Percentiles rank a stretch among this genome's conserved stretches.
These are phyloP conservation scores for Adansonia madagascariensis DNA, from an alignment of 441 rosid species.

Conservation along the genomic window DNA sequence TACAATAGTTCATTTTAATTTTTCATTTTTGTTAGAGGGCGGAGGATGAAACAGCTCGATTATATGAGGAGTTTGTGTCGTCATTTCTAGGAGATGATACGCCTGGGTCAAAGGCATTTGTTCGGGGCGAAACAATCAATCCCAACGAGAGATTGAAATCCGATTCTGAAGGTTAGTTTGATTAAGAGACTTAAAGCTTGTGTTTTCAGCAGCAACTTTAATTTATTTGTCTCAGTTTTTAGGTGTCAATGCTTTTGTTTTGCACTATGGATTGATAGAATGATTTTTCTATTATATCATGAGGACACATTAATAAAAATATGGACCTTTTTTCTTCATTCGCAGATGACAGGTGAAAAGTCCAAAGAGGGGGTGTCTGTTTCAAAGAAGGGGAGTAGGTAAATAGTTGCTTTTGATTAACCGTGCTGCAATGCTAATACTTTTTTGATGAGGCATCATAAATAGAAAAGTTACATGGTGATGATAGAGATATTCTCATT, in stretches of 20 bases:
- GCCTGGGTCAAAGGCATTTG: slow-evolving; percentile 86
- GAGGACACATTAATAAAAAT: slow-evolving; percentile 84
- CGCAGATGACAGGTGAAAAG: slow-evolving; percentile 99
- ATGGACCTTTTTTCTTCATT: slow-evolving; percentile 95
- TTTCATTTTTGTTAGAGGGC: slow-evolving; percentile 53
- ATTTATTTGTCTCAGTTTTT: slow-evolving; percentile 10
- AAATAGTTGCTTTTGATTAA: slow-evolving; percentile 78
- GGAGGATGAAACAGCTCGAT: slow-evolving; percentile 91
- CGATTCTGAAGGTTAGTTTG: slow-evolving; percentile 81
- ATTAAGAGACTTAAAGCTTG: slow-evolving; percentile 1
- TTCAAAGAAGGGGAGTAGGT: slow-evolving; percentile 99
- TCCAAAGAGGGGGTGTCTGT: slow-evolving; percentile 98
- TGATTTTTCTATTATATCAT: slow-evolving; percentile 54
- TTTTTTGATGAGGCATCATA: slow-evolving; percentile 40
- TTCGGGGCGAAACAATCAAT: slow-evolving; percentile 90
- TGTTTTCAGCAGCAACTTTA: slow-evolving; percentile 10
- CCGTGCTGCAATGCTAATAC: slow-evolving; percentile 49
- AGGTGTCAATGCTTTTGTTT: slow-evolving; percentile 33
- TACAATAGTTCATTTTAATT: slow-evolving; percentile 16
- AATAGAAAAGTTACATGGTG: slow-evolving; percentile 31
- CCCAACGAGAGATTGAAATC: slow-evolving; percentile 68
- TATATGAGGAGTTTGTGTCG: slow-evolving; percentile 93
- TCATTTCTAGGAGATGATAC: slow-evolving; percentile 83
- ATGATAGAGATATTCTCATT: slow-evolving; percentile 29
- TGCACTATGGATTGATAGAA: slow-evolving; percentile 57